Evolutionary conservation across 2,329 filamentous ascomycete species (phyloP).

Genomic region (Aspergillus sp.): DNA sequence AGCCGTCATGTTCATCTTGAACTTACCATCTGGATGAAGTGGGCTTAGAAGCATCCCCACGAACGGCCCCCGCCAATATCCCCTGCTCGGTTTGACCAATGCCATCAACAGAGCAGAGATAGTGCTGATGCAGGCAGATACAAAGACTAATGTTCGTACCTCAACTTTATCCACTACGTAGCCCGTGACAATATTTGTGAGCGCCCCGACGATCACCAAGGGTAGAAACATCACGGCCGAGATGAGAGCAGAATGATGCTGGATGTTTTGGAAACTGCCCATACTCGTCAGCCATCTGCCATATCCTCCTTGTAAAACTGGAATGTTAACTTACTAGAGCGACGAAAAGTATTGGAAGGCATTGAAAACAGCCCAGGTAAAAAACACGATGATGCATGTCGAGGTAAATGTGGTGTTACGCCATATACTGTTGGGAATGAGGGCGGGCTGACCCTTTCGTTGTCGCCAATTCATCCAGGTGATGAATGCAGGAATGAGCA

Average conservation of each 20-base stretch:
- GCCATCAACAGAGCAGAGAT: conserved; percentile 50
- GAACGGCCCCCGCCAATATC: conserved; percentile 52
- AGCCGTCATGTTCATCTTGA: not conserved
- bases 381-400: conserved; percentile 54
- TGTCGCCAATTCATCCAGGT: conserved; percentile 57
- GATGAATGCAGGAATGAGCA: conserved; percentile 53
- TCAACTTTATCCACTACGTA: conserved; percentile 48
- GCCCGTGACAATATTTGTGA: conserved; percentile 50
- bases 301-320: not conserved
- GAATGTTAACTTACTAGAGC: conserved; percentile 4
- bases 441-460: conserved; percentile 48
- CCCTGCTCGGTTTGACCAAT: conserved; percentile 46
- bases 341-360: conserved; percentile 42
- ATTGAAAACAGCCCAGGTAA: conserved; percentile 51
- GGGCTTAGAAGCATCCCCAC: conserved; percentile 47
- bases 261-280: conserved; percentile 52
- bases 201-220: conserved; percentile 38
- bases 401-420: conserved; percentile 57
- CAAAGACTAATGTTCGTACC: conserved; percentile 46
- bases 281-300: not conserved
- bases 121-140: conserved; percentile 37
- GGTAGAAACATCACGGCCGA: conserved; percentile 52
- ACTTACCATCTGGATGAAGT: conserved; percentile 43
- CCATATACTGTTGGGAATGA: conserved; percentile 67
- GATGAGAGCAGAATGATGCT: conserved; percentile 47